Conservation (phyloP, 208 protist species). For the Phytomonas serpens region DNA sequence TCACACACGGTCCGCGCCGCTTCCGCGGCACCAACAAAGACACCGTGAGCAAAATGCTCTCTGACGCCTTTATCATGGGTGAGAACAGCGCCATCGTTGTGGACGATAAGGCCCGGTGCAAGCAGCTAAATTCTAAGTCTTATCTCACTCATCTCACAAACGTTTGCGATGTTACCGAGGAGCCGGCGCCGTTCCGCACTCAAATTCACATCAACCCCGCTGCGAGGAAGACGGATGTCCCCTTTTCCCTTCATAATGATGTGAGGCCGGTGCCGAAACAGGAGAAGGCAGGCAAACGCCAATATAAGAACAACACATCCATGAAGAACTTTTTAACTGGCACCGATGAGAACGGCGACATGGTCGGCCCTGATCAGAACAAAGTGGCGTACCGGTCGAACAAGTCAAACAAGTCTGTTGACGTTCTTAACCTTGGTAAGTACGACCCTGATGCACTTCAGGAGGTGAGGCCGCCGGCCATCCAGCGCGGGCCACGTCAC, state of each 20-base stretch:
- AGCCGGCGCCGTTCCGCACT: slow-evolving; percentile 26
- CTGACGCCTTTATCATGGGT: slow-evolving; percentile 59
- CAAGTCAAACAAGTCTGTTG: slow-evolving; percentile 58
- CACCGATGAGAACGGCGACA: background rate
- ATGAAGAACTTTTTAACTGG: background rate
- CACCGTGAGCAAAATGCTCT: slow-evolving; percentile 54
- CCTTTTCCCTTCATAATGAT: slow-evolving; percentile 56
- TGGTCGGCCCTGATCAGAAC: background rate
- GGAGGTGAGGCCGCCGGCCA: slow-evolving; percentile 34
- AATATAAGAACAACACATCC: slow-evolving; percentile 12
- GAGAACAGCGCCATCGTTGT: slow-evolving; percentile 9
- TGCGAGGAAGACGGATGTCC: slow-evolving; percentile 28
- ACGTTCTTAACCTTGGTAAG: slow-evolving; percentile 65
- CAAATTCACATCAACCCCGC: slow-evolving; percentile 26
- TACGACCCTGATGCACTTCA: slow-evolving; percentile 61
- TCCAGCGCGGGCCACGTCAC: slow-evolving; percentile 41
- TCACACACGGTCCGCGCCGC: slow-evolving; percentile 54
- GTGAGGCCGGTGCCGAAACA: slow-evolving; percentile 30
- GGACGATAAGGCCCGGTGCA: slow-evolving; percentile 7
- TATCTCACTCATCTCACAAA: slow-evolving; percentile 15
- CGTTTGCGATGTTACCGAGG: slow-evolving; percentile 28
- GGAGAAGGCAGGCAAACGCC: slow-evolving; percentile 22
- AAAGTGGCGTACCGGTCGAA: slow-evolving; percentile 19
- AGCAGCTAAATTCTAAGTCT: background rate
- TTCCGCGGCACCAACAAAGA: slow-evolving; percentile 38